Evolutionary conservation across 495 filamentous ascomycete genomes (phyloP), one percentile per base, ranked within the genome.

Genomic region (Talaromyces trachyspermus): DNA sequence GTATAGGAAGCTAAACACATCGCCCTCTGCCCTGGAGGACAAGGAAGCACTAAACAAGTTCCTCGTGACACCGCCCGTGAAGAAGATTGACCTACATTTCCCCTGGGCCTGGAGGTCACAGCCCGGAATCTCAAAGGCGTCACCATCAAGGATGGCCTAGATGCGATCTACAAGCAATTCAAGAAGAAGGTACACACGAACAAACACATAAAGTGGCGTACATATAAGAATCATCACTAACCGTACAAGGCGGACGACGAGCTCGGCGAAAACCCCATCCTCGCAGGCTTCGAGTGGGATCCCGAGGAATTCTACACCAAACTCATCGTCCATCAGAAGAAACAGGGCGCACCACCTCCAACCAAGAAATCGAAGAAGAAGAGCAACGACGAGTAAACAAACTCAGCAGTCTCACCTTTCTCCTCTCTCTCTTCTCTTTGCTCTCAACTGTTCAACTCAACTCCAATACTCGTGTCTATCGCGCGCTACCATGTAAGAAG

Each of bases 151-250:
- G 89, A 95, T 66, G 89, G 88, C 46, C 62, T 95, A 60, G 88
- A 95, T 64, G 89, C 86, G 54, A 95, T 95, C 71, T 73, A 92
- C 76, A 95, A 95, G 73, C 79, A 85, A 54, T 92, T 83, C 75
- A 91, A 90, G 76, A 95, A 95, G 80, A 81, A 88, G 82, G 89
- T 86, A 69, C n/a, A n/a, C n/a, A n/a, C n/a, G n/a, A n/a, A n/a
- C n/a, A n/a, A n/a, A n/a, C n/a, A n/a, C n/a, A n/a, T n/a, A n/a
- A n/a, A n/a, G n/a, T n/a, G n/a, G n/a, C n/a, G n/a, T 11, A 9
- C 36, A 35, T 41, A 11, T 38, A 15, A 18, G 29, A 51, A 36
- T 23, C 1, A 41, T 39, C 15, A 49, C 55, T 59, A 36, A 62
- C 49, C 24, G 15, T 24, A 50, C n/a, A n/a, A 95, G 89, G 80